phyloP scores from a whole-genome alignment of 306 rosid genomes.

The Clitoria ternatea region DNA sequence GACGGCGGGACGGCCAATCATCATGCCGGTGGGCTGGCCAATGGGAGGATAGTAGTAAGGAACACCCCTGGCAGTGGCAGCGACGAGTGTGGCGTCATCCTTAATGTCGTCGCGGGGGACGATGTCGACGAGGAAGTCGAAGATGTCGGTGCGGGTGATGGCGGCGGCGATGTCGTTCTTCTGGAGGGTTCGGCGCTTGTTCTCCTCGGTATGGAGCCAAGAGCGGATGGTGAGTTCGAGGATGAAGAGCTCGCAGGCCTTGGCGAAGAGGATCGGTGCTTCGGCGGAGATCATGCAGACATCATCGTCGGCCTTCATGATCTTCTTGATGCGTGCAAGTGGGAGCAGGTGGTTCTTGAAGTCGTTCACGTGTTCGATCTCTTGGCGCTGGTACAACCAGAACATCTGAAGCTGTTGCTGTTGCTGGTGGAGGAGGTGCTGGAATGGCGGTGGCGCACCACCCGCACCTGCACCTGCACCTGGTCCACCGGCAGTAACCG shows the following conservation, averaged over 20 bases:
- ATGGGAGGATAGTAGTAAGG: constrained; percentile 86
- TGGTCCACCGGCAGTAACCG: no score
- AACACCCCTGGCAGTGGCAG: constrained; percentile 67
- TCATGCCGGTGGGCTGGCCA: constrained; percentile 80
- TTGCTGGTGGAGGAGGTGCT: no score
- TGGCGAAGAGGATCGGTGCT: constrained; percentile 82
- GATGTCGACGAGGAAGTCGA: constrained; percentile 80
- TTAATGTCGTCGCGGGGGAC: constrained; percentile 94
- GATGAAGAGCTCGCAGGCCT: constrained; percentile 97
- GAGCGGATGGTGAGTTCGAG: constrained; percentile 93
- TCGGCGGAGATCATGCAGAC: constrained; percentile 97
- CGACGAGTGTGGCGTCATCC: constrained; percentile 60
- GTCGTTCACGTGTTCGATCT: no score
- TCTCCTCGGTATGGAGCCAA: constrained; percentile 97
- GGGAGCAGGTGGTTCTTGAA: no score
- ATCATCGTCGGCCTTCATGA: constrained; percentile 97
- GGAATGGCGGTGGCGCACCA: no score
- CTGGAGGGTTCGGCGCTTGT: constrained; percentile 84
- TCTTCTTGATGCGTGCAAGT: constrained; percentile 99
- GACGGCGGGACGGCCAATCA: constrained; percentile 81
- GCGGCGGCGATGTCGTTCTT: constrained; percentile 93
- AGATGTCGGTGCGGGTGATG: constrained; percentile 72
- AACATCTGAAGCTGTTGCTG: no score
- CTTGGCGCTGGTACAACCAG: no score
- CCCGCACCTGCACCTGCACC: no score